These are phyloP conservation scores for Clohesyomyces aquaticus DNA, from an alignment of 495 filamentous ascomycete species.

Conservation along the genomic window DNA sequence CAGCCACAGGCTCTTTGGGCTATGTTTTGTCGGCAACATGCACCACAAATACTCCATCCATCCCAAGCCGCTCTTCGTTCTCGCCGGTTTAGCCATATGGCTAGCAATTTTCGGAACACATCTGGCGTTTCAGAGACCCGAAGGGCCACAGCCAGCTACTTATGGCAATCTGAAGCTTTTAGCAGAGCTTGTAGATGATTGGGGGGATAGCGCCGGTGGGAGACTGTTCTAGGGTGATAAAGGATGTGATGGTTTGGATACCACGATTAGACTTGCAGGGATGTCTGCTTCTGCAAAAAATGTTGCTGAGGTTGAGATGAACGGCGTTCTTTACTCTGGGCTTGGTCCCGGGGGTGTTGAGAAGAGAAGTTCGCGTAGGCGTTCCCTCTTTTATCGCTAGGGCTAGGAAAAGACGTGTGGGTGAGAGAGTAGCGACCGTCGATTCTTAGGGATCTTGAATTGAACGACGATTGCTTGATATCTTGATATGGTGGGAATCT, in stretches of 20 bases:
- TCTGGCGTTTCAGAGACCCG: conserved; percentile 46
- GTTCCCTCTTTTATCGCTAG: too few relatives aligned
- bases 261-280: background rate
- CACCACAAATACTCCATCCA: conserved; percentile 31
- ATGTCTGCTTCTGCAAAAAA: background rate
- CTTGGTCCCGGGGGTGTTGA: background rate
- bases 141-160: conserved; percentile 50
- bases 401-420: too few relatives aligned
- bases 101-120: conserved; percentile 49
- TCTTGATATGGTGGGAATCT: too few relatives aligned
- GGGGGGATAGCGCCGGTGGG: conserved; percentile 35
- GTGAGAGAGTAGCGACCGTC: too few relatives aligned
- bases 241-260: background rate
- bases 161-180: conserved; percentile 55
- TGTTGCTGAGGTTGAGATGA: background rate
- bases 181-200: conserved; percentile 53
- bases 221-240: conserved; percentile 55
- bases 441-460: too few relatives aligned
- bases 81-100: conserved; percentile 42
- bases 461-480: too few relatives aligned
- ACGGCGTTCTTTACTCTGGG: background rate
- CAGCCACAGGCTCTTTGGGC: conserved; percentile 55
- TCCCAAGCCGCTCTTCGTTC: conserved; percentile 48
- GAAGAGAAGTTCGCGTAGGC: too few relatives aligned
- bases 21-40: conserved; percentile 29